Evolutionary conservation across 257 asterid species (phyloP), one percentile per base, ranked within the genome.

Genomic region (Thymus mandschuricus): DNA sequence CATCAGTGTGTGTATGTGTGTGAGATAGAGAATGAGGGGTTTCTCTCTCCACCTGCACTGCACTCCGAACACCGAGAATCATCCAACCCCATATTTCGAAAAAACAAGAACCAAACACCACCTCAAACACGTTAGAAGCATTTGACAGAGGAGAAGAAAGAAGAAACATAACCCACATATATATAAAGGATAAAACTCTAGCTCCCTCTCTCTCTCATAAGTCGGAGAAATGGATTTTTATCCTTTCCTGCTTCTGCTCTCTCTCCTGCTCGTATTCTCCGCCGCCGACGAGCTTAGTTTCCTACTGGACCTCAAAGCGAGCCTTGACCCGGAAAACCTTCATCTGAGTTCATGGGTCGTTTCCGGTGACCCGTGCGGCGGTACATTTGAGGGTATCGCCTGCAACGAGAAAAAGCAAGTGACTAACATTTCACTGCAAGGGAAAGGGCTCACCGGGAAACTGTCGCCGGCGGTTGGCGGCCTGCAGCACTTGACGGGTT

Each of bases 361-460:
- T 9, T 66, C 82, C 10, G 91, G 81, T 51, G 79, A 93, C 77
- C 98, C 90, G 1, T 91, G 98, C 73, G 94, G 60, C 30, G 97
- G 92, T 9, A 69, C 86, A 0, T 93, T 89, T 59, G 95, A 82
- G 67, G 98, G 98, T 3, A 86, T 93, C 34, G 96, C 87, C 15
- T 93, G 98, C 80, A 82, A 89, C 72, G 96, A 84, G 60, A 75
- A 71, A 15, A 91, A 92, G 45, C 86, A 86, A 63, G 96, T 93
- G 52, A 88, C 90, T 8, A 93, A 93, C 78, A 86, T 93, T 70
- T 87, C 98, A 0, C 77, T 93, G 79, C 98, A 93, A 83, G 97
- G 97, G 1, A 93, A 85, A 80, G 88, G 97, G 49, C 96, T 93
- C 59, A 74, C 86, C 62, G 98, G 98, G 73, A 91, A 84, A 64